Evolutionary conservation across 768 basidiomycete species (phyloP).

Genomic region (Rhodosporidiobolus odoratus): DNA sequence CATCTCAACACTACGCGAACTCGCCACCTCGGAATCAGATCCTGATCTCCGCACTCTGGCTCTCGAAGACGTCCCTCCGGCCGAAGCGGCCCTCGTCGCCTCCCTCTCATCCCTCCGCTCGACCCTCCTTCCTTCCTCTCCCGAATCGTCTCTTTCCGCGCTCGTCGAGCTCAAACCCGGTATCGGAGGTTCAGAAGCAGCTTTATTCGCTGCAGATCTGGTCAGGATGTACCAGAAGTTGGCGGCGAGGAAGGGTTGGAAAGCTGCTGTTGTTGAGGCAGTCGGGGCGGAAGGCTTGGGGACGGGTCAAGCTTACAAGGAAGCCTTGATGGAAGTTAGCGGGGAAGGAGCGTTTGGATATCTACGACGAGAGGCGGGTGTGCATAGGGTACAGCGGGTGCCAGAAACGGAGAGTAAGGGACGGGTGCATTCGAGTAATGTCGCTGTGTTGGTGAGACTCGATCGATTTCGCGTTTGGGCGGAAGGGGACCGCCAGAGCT

Average conservation of each 20-base stretch:
- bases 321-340: constrained; percentile 72
- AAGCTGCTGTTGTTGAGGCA: constrained; percentile 46
- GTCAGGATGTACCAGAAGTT: constrained; percentile 74
- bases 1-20: constrained; percentile 24
- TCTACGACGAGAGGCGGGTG: constrained; percentile 85
- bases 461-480: background rate
- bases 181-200: constrained; percentile 83
- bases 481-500: background rate
- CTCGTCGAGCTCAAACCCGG: constrained; percentile 87
- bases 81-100: background rate
- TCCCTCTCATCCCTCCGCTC: constrained; percentile 7
- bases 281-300: constrained; percentile 22
- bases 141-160: constrained; percentile 52
- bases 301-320: constrained; percentile 53
- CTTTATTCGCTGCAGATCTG: constrained; percentile 71
- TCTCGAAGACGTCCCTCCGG: constrained; percentile 27
- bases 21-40: constrained; percentile 58
- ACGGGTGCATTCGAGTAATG: constrained; percentile 85
- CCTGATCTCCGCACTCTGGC: constrained; percentile 69
- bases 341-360: constrained; percentile 72
- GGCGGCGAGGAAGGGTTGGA: constrained; percentile 59
- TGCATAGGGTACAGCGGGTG: constrained; percentile 90
- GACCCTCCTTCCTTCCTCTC: constrained; percentile 25
- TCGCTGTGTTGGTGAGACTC: constrained; percentile 66
- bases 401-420: constrained; percentile 85